Percentiles rank a stretch among this genome's conserved stretches.
phyloP scores from a whole-genome alignment of 805 yeast species.

The Cephaloascus fragrans region DNA sequence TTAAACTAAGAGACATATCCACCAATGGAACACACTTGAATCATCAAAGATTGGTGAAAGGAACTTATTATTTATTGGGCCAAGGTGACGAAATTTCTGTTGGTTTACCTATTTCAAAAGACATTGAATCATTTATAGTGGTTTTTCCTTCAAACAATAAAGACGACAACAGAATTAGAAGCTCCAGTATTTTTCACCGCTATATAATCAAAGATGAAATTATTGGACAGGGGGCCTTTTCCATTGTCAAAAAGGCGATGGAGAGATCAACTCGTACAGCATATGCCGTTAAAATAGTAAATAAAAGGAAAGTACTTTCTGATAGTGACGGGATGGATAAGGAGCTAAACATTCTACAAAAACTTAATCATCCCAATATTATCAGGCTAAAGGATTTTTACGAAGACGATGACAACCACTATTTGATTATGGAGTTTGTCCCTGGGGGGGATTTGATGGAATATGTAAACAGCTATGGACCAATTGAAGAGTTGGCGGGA shows the following conservation, averaged over 20 bases:
- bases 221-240: conserved; percentile 98
- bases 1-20: conserved; percentile 65
- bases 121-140: conserved; percentile 44
- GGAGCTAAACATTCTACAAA: conserved; percentile 72
- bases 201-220: conserved; percentile 76
- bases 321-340: conserved; percentile 79
- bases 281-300: conserved; percentile 85
- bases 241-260: conserved; percentile 85
- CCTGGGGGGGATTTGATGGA: conserved; percentile 98
- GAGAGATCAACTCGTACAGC: conserved; percentile 79
- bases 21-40: conserved; percentile 93
- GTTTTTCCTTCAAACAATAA: conserved; percentile 24
- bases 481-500: conserved; percentile 85
- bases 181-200: conserved; percentile 54
- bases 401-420: conserved; percentile 74
- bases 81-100: conserved; percentile 93
- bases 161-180: conserved; percentile 9
- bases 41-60: conserved; percentile 60
- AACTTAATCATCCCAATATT: conserved; percentile 76
- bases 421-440: conserved; percentile 90
- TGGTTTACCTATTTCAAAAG: conserved; percentile 76
- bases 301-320: conserved; percentile 65
- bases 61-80: conserved; percentile 67
- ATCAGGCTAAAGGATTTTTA: conserved; percentile 76
- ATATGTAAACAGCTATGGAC: conserved; percentile 86